Evolutionary conservation across 2,329 filamentous ascomycete species (phyloP), one percentile per base, ranked within the genome.

Genomic region (Pestalotiopsis sp.): DNA sequence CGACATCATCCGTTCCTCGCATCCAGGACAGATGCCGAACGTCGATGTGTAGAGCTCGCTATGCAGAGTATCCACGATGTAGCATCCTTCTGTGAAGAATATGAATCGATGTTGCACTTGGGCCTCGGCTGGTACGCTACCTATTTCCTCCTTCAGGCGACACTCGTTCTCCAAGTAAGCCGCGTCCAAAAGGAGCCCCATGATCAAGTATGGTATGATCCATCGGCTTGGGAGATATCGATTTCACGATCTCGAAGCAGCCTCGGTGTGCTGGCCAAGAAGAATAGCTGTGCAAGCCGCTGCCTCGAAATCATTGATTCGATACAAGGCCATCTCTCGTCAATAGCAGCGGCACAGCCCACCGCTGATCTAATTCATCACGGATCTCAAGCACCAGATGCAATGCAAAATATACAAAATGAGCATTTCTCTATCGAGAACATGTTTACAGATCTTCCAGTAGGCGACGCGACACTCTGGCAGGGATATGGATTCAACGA

Each of bases 131-230:
- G 82, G 82, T 84, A 84, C 69, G 79, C 78, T 1, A 80, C 81
- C 12, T 84, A 83, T 71, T 84, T 83, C 67, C 72, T 84, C 1
- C 84, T 84, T 67, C 82, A 84, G 66, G 82, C 82, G 0, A 78
- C 78, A 0, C 74, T 84, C 2, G 81, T 84, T 2, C 79, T 81
- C 1, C 77, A 79, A 49, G 41, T 27, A 13, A 56, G 63, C 23
- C 45, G 39, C 41, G 27, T 27, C 20, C n/a, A 7, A n/a, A 49
- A 31, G 14, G 39, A 23, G 9, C 7, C 25, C n/a, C 20, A 12
- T 31, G 45, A 65, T 12, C 63, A 31, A 14, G 25, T 39, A 6
- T 17, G 36, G 36, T 38, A 39, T 17, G 63, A 65, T 39, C 39
- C 17, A 13, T 17, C 45, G 12, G 58, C 59, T 17, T 57, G 39